Evolutionary conservation across 208 protist genomes (phyloP).

Genomic region (Trypanosoma melophagium): DNA sequence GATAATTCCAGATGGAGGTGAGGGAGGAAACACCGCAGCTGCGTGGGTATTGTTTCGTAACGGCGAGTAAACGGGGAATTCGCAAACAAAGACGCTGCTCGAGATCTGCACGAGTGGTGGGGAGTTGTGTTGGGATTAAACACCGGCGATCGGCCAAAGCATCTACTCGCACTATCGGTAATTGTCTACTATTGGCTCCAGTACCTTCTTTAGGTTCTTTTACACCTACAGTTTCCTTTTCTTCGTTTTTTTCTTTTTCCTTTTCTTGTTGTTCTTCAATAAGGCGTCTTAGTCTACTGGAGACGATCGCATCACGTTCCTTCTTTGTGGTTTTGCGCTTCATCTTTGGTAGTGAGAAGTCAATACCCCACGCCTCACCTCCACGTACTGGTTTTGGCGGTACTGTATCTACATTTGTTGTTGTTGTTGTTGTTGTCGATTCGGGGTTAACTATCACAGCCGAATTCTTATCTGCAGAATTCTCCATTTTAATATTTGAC

Average conservation of each 20-base stretch:
- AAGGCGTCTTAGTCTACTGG: slow-evolving; percentile 32
- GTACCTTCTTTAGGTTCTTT: slow-evolving; percentile 2
- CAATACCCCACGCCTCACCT: slow-evolving; percentile 70
- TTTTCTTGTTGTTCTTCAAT: slow-evolving; percentile 8
- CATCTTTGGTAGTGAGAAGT: slow-evolving; percentile 48
- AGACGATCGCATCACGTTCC: slow-evolving; percentile 58
- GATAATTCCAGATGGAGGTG: slow-evolving; percentile 89
- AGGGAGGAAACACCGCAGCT: slow-evolving; percentile 89
- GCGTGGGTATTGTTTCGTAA: slow-evolving; percentile 90
- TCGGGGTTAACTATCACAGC: background rate
- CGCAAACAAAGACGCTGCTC: slow-evolving; percentile 69
- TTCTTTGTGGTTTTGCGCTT: slow-evolving; percentile 65
- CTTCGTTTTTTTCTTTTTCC: background rate
- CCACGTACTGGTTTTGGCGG: background rate
- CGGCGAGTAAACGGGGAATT: slow-evolving; percentile 65
- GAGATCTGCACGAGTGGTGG: slow-evolving; percentile 65
- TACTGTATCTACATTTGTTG: no score
- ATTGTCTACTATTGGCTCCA: slow-evolving; percentile 13
- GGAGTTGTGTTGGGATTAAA: slow-evolving; percentile 68
- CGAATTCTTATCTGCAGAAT: no score
- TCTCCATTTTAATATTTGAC: no score
- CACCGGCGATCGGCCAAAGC: slow-evolving; percentile 41
- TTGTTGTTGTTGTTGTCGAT: background rate
- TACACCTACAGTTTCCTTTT: background rate
- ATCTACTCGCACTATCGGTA: slow-evolving; percentile 47